Evolutionary conservation across 2,329 filamentous ascomycete genomes (phyloP).

Genomic region (Talaromyces albobiverticillius): DNA sequence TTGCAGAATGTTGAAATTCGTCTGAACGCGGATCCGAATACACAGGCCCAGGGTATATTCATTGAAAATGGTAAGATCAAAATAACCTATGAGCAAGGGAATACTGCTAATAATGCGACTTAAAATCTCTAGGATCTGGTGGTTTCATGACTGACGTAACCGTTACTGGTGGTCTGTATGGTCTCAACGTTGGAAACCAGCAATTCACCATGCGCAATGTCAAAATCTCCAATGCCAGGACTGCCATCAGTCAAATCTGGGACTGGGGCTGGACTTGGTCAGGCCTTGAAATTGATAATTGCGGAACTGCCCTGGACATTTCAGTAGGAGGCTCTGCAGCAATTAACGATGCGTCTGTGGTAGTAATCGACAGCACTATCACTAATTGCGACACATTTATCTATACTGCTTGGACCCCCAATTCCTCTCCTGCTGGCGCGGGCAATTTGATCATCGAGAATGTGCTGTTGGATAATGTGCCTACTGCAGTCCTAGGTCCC

Average conservation of each 20-base stretch:
- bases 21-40: constrained; percentile 48
- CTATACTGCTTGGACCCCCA: constrained; percentile 42
- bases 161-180: constrained; percentile 61
- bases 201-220: constrained; percentile 62
- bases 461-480: constrained; percentile 50
- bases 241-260: constrained; percentile 58
- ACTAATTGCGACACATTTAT: constrained; percentile 51
- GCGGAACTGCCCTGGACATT: constrained; percentile 53
- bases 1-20: constrained; percentile 62
- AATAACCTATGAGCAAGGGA: too few relatives aligned
- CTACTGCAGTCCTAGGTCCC: constrained; percentile 40
- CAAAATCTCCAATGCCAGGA: constrained; percentile 50
- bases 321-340: constrained; percentile 37
- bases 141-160: constrained; percentile 59
- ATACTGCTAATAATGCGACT: neutral
- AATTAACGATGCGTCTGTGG: constrained; percentile 54
- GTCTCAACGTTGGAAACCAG: constrained; percentile 62
- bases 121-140: constrained; percentile 44
- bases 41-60: constrained; percentile 58
- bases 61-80: constrained; percentile 51
- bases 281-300: constrained; percentile 52
- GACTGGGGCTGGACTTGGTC: constrained; percentile 60
- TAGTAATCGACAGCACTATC: constrained; percentile 56
- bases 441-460: constrained; percentile 58
- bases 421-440: constrained; percentile 42